Evolutionary conservation across 495 filamentous ascomycete species (phyloP).

Genomic region (Tuber aestivum): DNA sequence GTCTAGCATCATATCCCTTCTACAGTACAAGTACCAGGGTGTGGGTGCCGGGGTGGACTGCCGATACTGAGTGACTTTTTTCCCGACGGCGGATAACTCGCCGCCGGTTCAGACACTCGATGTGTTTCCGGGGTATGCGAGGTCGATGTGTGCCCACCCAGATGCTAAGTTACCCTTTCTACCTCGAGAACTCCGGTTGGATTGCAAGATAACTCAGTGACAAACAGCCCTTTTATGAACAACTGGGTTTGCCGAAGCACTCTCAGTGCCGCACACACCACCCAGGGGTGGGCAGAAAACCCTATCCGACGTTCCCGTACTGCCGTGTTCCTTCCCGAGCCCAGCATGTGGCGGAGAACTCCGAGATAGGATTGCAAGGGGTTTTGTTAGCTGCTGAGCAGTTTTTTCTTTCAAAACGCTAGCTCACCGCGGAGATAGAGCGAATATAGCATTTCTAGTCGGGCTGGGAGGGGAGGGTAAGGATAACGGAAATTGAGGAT

Average conservation of each 20-base stretch:
- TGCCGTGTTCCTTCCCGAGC: slow-evolving; percentile 12
- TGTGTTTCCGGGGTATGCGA: slow-evolving; percentile 7
- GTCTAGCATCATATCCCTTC: slow-evolving; percentile 2
- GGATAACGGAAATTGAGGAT: slow-evolving; percentile 11
- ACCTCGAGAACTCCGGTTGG: not conserved
- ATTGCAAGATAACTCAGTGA: not conserved
- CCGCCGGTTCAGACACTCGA: slow-evolving; percentile 9
- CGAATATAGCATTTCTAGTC: not conserved
- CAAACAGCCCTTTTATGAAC: slow-evolving; percentile 12
- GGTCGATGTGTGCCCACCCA: slow-evolving; percentile 8
- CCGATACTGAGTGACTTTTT: not conserved
- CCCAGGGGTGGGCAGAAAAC: slow-evolving; percentile 8
- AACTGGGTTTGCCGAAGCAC: slow-evolving; percentile 2
- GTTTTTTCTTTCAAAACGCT: not conserved
- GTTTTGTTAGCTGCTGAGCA: slow-evolving; percentile 4
- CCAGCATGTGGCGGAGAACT: slow-evolving; percentile 9
- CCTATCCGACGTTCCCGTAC: slow-evolving; percentile 8
- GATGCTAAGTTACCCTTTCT: not conserved
- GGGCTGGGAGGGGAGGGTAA: slow-evolving; percentile 3
- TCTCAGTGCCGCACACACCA: not conserved
- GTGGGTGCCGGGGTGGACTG: slow-evolving; percentile 5
- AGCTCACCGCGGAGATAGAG: not conserved
- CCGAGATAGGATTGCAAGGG: not conserved
- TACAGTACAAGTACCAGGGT: slow-evolving; percentile 7
- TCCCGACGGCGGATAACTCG: slow-evolving; percentile 11